Evolutionary conservation across 2,329 filamentous ascomycete species (phyloP).

Genomic region (Penicillium palitans): DNA sequence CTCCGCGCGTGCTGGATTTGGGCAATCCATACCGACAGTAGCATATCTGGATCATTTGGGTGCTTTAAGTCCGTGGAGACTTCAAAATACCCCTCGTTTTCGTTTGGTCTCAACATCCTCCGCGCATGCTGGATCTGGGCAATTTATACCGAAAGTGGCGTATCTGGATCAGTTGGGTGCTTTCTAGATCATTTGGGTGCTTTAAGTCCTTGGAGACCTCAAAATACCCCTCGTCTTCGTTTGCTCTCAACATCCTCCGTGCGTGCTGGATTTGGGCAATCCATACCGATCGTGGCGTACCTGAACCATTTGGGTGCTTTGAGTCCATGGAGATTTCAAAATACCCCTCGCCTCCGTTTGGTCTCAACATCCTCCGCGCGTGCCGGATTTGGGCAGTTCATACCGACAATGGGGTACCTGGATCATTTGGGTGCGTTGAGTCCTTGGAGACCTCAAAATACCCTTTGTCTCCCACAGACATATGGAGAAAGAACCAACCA

Average conservation of each 20-base stretch:
- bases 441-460: neutral
- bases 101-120: neutral
- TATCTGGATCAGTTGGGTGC: neutral
- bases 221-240: no score
- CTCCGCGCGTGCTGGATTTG: no score
- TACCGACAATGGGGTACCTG: neutral
- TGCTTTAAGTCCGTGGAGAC: no score
- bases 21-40: no score
- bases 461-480: neutral
- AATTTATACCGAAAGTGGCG: neutral
- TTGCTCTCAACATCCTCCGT: neutral
- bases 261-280: neutral
- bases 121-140: neutral
- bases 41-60: no score
- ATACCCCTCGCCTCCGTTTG: neutral
- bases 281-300: neutral
- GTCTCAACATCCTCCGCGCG: neutral
- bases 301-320: neutral
- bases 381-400: neutral
- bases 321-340: neutral
- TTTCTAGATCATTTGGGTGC: neutral
- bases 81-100: neutral
- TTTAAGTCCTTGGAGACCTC: neutral
- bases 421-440: neutral
- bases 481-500: neutral